Conservation (phyloP, 1,284 basidiomycete species). For the Ceratobasidium sp. region DNA sequence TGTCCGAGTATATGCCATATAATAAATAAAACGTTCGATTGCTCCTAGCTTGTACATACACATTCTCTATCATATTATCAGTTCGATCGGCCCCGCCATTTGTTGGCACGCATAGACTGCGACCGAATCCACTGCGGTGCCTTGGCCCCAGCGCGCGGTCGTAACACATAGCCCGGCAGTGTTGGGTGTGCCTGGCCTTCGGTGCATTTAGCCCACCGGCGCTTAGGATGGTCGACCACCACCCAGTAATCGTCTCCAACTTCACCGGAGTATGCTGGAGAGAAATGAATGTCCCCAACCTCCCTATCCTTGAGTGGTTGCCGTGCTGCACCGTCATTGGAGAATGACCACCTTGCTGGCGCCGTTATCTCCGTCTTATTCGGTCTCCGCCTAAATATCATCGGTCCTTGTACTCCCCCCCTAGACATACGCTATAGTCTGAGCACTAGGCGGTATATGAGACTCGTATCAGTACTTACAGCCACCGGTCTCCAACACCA, state of each 20-base stretch:
- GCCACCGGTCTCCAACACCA: not conserved
- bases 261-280: not conserved
- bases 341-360: not conserved
- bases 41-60: too few relatives aligned
- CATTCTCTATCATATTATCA: too few relatives aligned
- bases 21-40: too few relatives aligned
- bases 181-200: not conserved
- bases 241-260: not conserved
- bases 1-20: too few relatives aligned
- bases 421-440: not conserved
- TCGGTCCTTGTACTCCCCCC: not conserved
- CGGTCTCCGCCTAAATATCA: not conserved
- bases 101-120: conserved; percentile 11
- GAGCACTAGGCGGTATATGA: too few relatives aligned
- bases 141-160: not conserved
- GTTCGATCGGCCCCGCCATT: not conserved
- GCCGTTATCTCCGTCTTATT: not conserved
- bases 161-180: not conserved
- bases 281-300: not conserved
- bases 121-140: not conserved
- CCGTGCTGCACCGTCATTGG: not conserved
- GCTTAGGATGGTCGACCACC: not conserved
- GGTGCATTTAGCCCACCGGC: not conserved
- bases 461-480: not conserved
- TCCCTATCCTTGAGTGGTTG: not conserved